phyloP scores from a whole-genome alignment of 202 grass and related monocot genomes.

The Carex sylvatica region DNA sequence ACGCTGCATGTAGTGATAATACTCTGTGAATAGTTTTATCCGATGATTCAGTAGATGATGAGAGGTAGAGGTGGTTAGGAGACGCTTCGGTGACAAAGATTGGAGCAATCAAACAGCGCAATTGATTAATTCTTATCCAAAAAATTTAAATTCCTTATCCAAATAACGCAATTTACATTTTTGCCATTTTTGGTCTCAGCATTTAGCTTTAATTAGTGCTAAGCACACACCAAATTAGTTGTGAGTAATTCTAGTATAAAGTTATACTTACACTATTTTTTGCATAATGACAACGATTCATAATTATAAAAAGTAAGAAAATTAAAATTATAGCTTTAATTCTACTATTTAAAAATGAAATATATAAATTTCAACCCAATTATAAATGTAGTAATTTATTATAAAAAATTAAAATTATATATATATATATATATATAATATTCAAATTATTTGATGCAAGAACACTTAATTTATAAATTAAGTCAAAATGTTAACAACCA shows the following conservation, averaged over 20 bases:
- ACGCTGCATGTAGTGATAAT: too few species aligned
- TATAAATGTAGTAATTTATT: not conserved
- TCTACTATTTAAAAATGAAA: not conserved
- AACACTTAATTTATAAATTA: not conserved
- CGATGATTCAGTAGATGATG: not conserved
- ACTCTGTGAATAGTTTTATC: too few species aligned
- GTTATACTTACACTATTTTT: not conserved
- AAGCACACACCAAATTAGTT: not conserved
- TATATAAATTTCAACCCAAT: not conserved
- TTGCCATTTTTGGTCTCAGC: slow-evolving; percentile 8
- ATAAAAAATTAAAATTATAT: not conserved
- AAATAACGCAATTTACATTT: not conserved
- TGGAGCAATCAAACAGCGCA: slow-evolving; percentile 16
- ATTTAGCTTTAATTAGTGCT: not conserved
- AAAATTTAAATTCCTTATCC: not conserved
- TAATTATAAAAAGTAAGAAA: not conserved
- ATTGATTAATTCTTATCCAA: not conserved
- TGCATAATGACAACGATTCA: not conserved
- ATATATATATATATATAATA: too few species aligned
- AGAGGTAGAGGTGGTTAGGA: not conserved
- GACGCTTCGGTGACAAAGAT: not conserved
- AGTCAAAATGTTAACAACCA: not conserved
- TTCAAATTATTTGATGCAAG: not conserved
- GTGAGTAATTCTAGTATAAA: not conserved
- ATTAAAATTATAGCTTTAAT: not conserved